phyloP scores from a whole-genome alignment of 139 green algal genomes.

The Coelastrella sp. region DNA sequence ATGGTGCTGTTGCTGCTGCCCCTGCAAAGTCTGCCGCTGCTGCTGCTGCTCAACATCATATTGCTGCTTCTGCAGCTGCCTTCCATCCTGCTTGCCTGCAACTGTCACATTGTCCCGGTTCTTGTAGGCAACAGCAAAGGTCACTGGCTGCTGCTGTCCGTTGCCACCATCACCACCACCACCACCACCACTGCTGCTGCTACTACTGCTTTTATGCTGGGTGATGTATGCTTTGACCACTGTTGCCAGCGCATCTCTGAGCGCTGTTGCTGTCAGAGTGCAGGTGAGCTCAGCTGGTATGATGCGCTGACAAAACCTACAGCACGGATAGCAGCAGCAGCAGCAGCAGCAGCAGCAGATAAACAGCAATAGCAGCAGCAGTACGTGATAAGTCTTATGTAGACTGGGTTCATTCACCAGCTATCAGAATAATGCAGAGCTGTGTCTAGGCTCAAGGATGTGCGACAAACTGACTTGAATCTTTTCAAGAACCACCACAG shows the following conservation, averaged over 20 bases:
- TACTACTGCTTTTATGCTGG: conserved; percentile 14
- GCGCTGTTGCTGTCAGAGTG: neutral
- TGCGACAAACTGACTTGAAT: no score
- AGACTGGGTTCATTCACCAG: no score
- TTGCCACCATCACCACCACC: neutral
- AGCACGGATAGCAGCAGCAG: neutral
- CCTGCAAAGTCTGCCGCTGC: neutral
- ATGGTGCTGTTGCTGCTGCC: neutral
- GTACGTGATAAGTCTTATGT: neutral
- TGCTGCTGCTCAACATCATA: neutral
- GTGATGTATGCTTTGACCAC: neutral
- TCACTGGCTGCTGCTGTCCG: neutral
- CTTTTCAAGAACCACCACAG: no score
- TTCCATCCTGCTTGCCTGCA: neutral
- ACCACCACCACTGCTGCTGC: neutral
- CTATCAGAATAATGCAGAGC: no score
- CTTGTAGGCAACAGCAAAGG: neutral
- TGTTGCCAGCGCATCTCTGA: neutral
- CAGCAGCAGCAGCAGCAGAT: neutral
- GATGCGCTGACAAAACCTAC: conserved; percentile 34
- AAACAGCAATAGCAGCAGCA: no score
- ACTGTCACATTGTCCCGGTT: neutral
- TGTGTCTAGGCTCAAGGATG: no score
- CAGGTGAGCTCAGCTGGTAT: conserved; percentile 13
- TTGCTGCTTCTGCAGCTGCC: neutral